A percentile compares a stretch with the other conserved stretches of the same genome.
Conservation (phyloP, 331 rosid species). For the Spiraea crenata region DNA sequence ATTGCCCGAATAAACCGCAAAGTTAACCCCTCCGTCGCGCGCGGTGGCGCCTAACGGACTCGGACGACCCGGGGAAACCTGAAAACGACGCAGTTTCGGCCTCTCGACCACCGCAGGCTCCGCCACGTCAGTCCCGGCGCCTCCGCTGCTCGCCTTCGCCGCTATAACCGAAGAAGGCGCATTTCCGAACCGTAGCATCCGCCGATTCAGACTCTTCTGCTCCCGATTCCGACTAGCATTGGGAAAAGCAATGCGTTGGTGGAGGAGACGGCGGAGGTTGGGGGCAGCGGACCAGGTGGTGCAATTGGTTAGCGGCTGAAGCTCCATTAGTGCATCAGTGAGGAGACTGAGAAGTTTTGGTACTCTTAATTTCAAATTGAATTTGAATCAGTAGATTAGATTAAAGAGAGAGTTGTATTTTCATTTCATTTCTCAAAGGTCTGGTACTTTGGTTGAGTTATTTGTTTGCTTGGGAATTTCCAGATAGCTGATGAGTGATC, state of each 20-base stretch:
- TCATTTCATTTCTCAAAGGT: no score
- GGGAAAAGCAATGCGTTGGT: background rate
- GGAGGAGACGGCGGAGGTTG: constrained; percentile 11
- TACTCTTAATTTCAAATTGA: no score
- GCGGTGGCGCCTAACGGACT: constrained; percentile 72
- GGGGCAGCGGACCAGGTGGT: constrained; percentile 10
- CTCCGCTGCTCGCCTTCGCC: constrained; percentile 31
- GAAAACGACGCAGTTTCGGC: constrained; percentile 41
- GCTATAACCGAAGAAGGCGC: constrained; percentile 4
- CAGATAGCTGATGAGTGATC: no score
- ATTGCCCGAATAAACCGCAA: constrained; percentile 66
- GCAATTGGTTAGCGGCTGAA: constrained; percentile 6
- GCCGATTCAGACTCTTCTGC: background rate
- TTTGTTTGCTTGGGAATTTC: no score
- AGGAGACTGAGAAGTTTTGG: background rate
- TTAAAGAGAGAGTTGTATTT: no score
- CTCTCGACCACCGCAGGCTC: constrained; percentile 33
- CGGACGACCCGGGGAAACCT: constrained; percentile 56
- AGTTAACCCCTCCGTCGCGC: constrained; percentile 74
- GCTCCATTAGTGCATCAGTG: constrained; percentile 17
- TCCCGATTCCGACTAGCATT: background rate
- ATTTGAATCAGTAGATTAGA: no score
- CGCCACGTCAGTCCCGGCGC: constrained; percentile 8
- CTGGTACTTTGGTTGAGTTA: no score
- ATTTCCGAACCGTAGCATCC: background rate